A percentile compares a stretch with the other conserved stretches of the same genome.
These are phyloP conservation scores for Phoenix roebelenii DNA, from an alignment of 176 grass and related monocot species.

Conservation along the genomic window DNA sequence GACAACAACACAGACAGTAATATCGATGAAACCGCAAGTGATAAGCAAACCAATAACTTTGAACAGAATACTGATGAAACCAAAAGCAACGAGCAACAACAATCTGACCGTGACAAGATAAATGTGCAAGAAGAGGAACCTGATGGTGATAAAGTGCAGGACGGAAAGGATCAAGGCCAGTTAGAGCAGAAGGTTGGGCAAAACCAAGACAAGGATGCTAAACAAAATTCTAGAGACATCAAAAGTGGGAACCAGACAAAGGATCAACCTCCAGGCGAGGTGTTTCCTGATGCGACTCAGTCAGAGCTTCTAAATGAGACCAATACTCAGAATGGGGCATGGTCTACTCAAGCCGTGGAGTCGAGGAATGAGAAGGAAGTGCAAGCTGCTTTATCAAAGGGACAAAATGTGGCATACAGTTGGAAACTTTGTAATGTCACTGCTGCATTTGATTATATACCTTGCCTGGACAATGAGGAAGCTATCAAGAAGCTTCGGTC, in stretches of 20 bases:
- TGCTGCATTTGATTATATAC: constrained; percentile 75
- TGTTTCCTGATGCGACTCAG: constrained; percentile 42
- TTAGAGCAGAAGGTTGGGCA: not conserved
- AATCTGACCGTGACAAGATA: too few species aligned
- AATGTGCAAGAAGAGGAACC: not conserved
- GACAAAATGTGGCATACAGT: not conserved
- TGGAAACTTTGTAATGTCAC: constrained; percentile 80
- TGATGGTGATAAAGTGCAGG: not conserved
- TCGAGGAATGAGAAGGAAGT: constrained; percentile 64
- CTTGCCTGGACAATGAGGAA: constrained; percentile 81
- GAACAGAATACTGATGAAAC: too few species aligned
- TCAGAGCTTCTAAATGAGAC: constrained; percentile 65
- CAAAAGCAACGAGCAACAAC: too few species aligned
- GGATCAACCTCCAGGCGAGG: constrained; percentile 15
- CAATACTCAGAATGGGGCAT: constrained; percentile 60
- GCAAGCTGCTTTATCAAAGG: constrained; percentile 12
- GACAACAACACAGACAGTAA: constrained; percentile 4
- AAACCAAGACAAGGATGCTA: constrained; percentile 3
- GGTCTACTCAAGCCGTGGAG: constrained; percentile 69
- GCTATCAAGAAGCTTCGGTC: constrained; percentile 56
- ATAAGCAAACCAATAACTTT: not conserved
- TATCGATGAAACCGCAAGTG: not conserved
- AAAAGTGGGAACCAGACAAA: constrained; percentile 2
- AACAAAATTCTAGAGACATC: not conserved
- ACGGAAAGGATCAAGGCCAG: not conserved